phyloP scores from a whole-genome alignment of 2,329 filamentous ascomycete species.

The Nemania abortiva region DNA sequence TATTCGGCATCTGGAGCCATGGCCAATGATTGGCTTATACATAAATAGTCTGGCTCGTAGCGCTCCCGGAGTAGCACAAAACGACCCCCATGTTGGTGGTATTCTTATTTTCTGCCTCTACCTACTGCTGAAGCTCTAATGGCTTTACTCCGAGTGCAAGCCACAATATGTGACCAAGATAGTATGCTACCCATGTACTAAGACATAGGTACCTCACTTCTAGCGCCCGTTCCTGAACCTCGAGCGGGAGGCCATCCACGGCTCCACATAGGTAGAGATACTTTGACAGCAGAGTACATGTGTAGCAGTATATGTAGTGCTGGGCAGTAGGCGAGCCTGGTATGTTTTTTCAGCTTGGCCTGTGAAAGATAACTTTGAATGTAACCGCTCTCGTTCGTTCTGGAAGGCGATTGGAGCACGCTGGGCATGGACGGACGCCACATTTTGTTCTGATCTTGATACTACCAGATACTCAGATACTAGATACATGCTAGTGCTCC shows the following conservation, averaged over 20 bases:
- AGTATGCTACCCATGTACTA: not conserved
- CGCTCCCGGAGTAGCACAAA: constrained; percentile 10
- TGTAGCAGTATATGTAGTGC: not conserved
- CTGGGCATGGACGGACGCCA: constrained; percentile 26
- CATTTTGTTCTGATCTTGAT: constrained; percentile 27
- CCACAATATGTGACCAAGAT: constrained; percentile 16
- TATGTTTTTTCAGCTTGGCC: constrained; percentile 25
- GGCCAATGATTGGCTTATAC: not conserved
- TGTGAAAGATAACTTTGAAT: constrained; percentile 23
- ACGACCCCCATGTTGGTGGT: not conserved
- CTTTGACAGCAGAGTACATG: not conserved
- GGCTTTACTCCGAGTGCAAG: constrained; percentile 14
- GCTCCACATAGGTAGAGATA: constrained; percentile 12
- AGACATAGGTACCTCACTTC: not conserved
- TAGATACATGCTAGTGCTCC: constrained; percentile 7
- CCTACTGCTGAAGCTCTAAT: not conserved
- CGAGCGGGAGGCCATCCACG: constrained; percentile 1
- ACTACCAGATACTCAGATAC: no score
- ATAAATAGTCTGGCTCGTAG: constrained; percentile 11
- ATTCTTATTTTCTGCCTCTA: not conserved
- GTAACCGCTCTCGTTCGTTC: constrained; percentile 11
- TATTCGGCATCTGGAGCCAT: not conserved
- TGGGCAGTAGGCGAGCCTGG: constrained; percentile 4
- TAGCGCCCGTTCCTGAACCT: constrained; percentile 18
- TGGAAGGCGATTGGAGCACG: constrained; percentile 24